Evolutionary conservation across 2,329 filamentous ascomycete species (phyloP).

Genomic region (Aspergillus niger): DNA sequence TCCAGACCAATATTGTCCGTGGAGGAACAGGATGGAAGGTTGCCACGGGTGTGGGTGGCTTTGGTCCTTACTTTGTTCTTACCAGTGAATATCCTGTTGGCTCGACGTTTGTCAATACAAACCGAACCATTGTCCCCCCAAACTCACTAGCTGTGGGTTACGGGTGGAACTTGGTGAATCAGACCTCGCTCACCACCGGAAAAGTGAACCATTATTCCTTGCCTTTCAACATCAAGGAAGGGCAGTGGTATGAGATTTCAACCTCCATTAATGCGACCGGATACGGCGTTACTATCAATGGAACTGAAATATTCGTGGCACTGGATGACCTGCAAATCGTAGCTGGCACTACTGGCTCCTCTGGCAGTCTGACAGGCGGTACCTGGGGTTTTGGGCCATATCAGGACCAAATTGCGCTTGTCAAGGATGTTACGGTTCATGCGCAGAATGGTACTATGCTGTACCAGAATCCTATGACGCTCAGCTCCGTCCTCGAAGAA

Average conservation of each 20-base stretch:
- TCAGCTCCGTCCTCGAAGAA: slow-evolving; percentile 12
- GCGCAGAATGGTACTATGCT: slow-evolving; percentile 19
- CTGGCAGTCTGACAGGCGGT: slow-evolving; percentile 3
- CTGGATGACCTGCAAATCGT: neutral
- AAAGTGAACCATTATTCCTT: neutral
- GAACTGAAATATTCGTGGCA: neutral
- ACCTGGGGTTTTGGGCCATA: slow-evolving; percentile 21
- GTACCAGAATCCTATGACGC: slow-evolving; percentile 16
- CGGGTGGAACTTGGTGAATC: slow-evolving; percentile 14
- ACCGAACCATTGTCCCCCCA: slow-evolving; percentile 7
- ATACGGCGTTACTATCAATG: neutral
- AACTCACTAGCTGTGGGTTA: slow-evolving; percentile 11
- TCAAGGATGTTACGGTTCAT: slow-evolving; percentile 15
- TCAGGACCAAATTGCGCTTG: slow-evolving; percentile 21
- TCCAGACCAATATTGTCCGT: slow-evolving; percentile 17
- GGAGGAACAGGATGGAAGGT: slow-evolving; percentile 21
- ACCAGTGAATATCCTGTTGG: slow-evolving; percentile 12
- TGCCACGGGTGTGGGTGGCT: slow-evolving; percentile 16
- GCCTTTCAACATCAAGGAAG: slow-evolving; percentile 3
- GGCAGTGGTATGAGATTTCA: neutral
- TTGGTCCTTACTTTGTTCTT: slow-evolving; percentile 21
- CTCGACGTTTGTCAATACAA: slow-evolving; percentile 9
- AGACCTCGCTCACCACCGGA: slow-evolving; percentile 8
- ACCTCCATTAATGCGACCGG: slow-evolving; percentile 1
- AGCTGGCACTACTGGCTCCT: neutral